Base-by-base conservation (phyloP, 2,329 filamentous ascomycete species). In the Spiromastix sp. region DNA sequence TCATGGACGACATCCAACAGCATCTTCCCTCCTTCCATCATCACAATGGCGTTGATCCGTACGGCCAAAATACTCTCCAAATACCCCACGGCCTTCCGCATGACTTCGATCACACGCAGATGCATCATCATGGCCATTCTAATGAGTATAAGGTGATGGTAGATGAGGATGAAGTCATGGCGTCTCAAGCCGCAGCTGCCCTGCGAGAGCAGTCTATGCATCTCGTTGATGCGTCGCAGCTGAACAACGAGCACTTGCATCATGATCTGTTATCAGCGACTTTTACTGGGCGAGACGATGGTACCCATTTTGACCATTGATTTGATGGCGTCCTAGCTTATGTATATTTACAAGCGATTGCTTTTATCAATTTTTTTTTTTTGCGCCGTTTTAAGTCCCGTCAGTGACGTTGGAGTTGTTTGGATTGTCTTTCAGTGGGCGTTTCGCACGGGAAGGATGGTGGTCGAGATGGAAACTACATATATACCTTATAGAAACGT, bases 1-100 rank as follows among this genome's bases (percentile, higher is more conserved):
- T 79, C 31, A 77, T 77, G 64, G 62, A 68, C 43, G 66, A 68
- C 42, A 56, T 69, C 18, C 59, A 66, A 29, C 53, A 63, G 21
- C 62, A 66, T 34, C 51, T 67, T 3, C 50, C 58, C 20, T 50
- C 58, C 13, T 63, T 60, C 30, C 58, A 58, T 34, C 50, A 58
- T 15, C 58, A 63, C 31, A 56, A 55, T 32, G 43, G 50, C 24
- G 58, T 63, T 38, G 50, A 57, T 35, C 53, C 53, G 1, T 63
- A 60, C 38, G 46, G 48, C 3, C 52, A 38, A 6, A 37, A 38
- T 15, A 28, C 36, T 6, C 28, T 43, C 13, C 39, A 56, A 13
- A 47, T 46, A 4, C 36, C 51, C 1, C 55, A 59, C 24, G 47
- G 40, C 26, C 42, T 63, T 32, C 45, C 49, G 15, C 49, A 55